These are phyloP conservation scores for Arthrocladium fulminans DNA, from an alignment of 2,329 filamentous ascomycete species.

Conservation along the genomic window DNA sequence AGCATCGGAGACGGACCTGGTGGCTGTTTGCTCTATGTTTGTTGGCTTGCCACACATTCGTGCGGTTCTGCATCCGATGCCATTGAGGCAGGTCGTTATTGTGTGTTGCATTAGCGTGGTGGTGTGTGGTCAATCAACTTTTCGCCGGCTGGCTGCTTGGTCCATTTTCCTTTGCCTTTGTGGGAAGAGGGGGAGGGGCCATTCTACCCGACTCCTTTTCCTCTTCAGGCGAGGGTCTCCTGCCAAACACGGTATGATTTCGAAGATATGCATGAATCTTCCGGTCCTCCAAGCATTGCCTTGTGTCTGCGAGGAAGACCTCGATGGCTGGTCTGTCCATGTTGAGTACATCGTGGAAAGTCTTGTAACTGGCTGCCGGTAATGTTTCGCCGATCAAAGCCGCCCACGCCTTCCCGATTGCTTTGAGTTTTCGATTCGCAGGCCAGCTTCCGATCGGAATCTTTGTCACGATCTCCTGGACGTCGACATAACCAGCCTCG, in stretches of 20 bases:
- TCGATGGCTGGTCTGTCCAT: slow-evolving; percentile 40
- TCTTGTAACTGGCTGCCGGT: slow-evolving; percentile 37
- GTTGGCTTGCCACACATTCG: no score
- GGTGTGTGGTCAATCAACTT: background rate
- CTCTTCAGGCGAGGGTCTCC: slow-evolving; percentile 21
- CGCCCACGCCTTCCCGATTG: slow-evolving; percentile 43
- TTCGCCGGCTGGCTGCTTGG: background rate
- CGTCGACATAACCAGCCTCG: slow-evolving; percentile 50
- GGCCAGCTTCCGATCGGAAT: slow-evolving; percentile 47
- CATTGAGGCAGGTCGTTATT: no score
- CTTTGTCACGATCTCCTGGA: slow-evolving; percentile 45
- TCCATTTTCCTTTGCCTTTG: background rate
- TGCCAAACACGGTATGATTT: slow-evolving; percentile 31
- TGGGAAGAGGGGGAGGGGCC: slow-evolving; percentile 4
- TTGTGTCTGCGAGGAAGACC: slow-evolving; percentile 37
- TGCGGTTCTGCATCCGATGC: no score
- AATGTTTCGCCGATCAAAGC: slow-evolving; percentile 38
- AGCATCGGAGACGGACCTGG: no score
- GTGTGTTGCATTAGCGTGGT: background rate
- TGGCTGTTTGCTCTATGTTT: no score
- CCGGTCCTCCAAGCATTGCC: slow-evolving; percentile 33
- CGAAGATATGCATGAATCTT: slow-evolving; percentile 35
- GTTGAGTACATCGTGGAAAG: slow-evolving; percentile 31
- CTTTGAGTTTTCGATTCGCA: slow-evolving; percentile 37
- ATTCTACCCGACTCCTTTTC: slow-evolving; percentile 13